A percentile compares a stretch with the other conserved stretches of the same genome.
These are phyloP conservation scores for Naematelia aurantialba DNA, from an alignment of 768 basidiomycete species.

Conservation along the genomic window DNA sequence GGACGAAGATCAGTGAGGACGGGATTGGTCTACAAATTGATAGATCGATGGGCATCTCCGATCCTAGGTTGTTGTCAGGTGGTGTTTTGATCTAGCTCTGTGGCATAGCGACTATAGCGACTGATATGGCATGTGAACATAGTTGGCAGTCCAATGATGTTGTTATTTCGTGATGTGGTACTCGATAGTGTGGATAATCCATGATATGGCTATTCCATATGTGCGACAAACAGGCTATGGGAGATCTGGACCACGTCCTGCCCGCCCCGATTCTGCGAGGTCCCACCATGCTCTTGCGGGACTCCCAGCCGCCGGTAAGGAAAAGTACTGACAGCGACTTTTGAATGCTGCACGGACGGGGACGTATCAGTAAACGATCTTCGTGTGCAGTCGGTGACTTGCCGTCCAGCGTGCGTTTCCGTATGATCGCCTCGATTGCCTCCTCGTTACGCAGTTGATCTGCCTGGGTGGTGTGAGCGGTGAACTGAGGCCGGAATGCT, in stretches of 20 bases:
- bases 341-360: conserved; percentile 41
- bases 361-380: not conserved
- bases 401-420: conserved; percentile 49
- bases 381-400: conserved; percentile 7
- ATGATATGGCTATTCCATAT: too few species aligned
- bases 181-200: too few species aligned
- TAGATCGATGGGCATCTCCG: not conserved
- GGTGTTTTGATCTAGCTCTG: too few species aligned
- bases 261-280: conserved; percentile 36
- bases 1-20: not conserved
- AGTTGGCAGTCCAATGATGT: not conserved
- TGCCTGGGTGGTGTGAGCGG: conserved; percentile 16
- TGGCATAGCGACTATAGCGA: too few species aligned
- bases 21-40: too few species aligned
- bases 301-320: conserved; percentile 21
- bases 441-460: conserved; percentile 46
- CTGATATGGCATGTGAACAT: not conserved
- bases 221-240: too few species aligned
- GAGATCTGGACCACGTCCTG: conserved; percentile 34
- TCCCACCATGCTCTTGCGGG: conserved; percentile 43
- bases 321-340: conserved; percentile 46
- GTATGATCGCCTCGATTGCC: conserved; percentile 45
- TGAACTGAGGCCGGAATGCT: not conserved
- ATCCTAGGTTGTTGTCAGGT: too few species aligned
- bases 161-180: too few species aligned